A percentile compares a stretch with the other conserved stretches of the same genome.
These are phyloP conservation scores for Alternaria panax DNA, from an alignment of 2,329 filamentous ascomycete genomes.

Conservation along the genomic window DNA sequence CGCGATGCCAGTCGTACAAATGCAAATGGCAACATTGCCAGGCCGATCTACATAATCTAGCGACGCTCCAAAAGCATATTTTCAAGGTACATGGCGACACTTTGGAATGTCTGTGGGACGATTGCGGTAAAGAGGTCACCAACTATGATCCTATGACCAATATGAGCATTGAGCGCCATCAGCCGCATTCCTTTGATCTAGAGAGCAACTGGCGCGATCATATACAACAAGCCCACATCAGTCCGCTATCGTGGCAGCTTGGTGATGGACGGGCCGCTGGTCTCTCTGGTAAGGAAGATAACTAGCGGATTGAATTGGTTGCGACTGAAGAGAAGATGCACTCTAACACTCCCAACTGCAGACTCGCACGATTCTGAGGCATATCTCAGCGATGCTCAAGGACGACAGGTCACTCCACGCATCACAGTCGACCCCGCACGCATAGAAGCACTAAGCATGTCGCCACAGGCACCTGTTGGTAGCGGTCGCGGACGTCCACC, in stretches of 20 bases:
- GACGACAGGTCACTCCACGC: slow-evolving; percentile 58
- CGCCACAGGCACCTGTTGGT: slow-evolving; percentile 15
- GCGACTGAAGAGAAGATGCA: slow-evolving; percentile 11
- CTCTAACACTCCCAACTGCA: slow-evolving; percentile 32
- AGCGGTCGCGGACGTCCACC: slow-evolving; percentile 44
- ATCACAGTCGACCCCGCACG: slow-evolving; percentile 36
- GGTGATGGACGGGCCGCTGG: slow-evolving; percentile 67
- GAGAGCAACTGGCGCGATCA: slow-evolving; percentile 59
- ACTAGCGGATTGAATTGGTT: slow-evolving; percentile 5
- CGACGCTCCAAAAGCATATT: slow-evolving; percentile 66
- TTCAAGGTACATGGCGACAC: slow-evolving; percentile 61
- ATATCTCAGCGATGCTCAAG: slow-evolving; percentile 58
- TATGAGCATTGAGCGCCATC: slow-evolving; percentile 27
- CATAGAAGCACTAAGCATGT: slow-evolving; percentile 9
- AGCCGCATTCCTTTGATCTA: slow-evolving; percentile 46
- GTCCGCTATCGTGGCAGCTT: slow-evolving; percentile 61
- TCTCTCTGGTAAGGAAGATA: slow-evolving; percentile 61
- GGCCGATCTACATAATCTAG: slow-evolving; percentile 68
- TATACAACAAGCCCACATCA: slow-evolving; percentile 61
- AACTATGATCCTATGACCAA: slow-evolving; percentile 34
- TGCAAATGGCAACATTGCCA: slow-evolving; percentile 66
- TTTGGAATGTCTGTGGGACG: slow-evolving; percentile 57
- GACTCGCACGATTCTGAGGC: slow-evolving; percentile 54
- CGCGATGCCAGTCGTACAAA: slow-evolving; percentile 58
- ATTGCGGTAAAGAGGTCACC: slow-evolving; percentile 47